Conservation (phyloP, 345 rosid genomes). For the Sonneratia caseolaris region DNA sequence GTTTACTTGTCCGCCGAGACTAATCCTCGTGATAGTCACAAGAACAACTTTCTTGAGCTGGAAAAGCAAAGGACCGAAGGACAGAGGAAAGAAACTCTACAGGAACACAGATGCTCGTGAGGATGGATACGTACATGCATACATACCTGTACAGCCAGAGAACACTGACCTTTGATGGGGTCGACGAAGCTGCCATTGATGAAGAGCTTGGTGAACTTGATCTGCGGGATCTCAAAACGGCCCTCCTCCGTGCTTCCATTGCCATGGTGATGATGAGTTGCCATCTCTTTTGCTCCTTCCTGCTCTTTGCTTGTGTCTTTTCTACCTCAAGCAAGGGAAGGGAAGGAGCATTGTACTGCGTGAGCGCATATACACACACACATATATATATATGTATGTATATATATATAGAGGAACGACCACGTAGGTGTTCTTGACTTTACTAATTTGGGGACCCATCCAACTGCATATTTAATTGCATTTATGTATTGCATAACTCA, state of each 20-base stretch:
- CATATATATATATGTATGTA: neutral
- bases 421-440: too few relatives aligned
- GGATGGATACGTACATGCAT: neutral
- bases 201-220: slow-evolving; percentile 59
- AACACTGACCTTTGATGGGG: slow-evolving; percentile 40
- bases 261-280: slow-evolving; percentile 6
- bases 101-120: neutral
- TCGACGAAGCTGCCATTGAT: slow-evolving; percentile 60
- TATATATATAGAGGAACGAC: neutral
- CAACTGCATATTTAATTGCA: too few relatives aligned
- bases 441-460: too few relatives aligned
- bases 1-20: too few relatives aligned
- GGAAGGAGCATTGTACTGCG: neutral
- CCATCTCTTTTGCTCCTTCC: slow-evolving; percentile 24
- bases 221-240: slow-evolving; percentile 26
- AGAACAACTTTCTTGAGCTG: too few relatives aligned
- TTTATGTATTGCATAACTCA: too few relatives aligned
- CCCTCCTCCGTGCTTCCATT: slow-evolving; percentile 24
- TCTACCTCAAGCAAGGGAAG: neutral
- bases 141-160: neutral
- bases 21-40: too few relatives aligned
- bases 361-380: neutral
- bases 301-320: neutral
- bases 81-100: neutral
- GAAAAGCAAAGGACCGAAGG: too few relatives aligned